Base-by-base conservation (phyloP, 306 rosid genomes). In the Cucumis cinereus region DNA sequence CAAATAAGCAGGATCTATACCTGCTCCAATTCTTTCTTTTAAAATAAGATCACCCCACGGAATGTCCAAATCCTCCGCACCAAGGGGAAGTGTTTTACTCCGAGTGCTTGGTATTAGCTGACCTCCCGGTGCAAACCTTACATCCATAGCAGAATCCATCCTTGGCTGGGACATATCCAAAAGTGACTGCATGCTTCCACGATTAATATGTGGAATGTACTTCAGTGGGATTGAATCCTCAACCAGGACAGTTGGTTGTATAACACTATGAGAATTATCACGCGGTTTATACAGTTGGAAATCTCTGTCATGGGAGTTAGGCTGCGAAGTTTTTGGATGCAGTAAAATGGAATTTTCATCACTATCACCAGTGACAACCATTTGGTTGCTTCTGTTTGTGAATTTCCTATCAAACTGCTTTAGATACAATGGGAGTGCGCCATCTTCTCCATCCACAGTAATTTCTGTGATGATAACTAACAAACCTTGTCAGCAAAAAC, bases 1-100 rank as follows among this genome's bases (percentile, higher is more conserved):
- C 52, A 50, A n/a, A 47, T 11, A 4, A 23, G 49, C 49, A 64
- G 63, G 75, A 62, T 43, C 74, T 8, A 71, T 86, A 92, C 99
- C 99, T 82, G 99, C 90, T 81, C 99, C 99, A 54, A 95, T 95
- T 85, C 84, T 87, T 80, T 95, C 99, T 86, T 87, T 95, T 73
- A 95, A 40, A 78, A 75, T 81, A 81, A 95, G 96, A 75, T 90
- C 98, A 73, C 59, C 74, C 99, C 99, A 95, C 1, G 97, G 90
- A 76, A 95, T 90, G 78, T 84, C 87, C 71, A 94, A 86, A 84
- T 89, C 96, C 73, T 89, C 98, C 81, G 87, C 73, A 74, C 85
- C 93, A 62, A 90, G 82, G 67, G 75, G 43, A 79, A 89, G 72
- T 76, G 88, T 90, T 53, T 83, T 88, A 81, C 89, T 75, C 74